phyloP scores from a whole-genome alignment of 345 rosid genomes.

The Syzygium oleosum region DNA sequence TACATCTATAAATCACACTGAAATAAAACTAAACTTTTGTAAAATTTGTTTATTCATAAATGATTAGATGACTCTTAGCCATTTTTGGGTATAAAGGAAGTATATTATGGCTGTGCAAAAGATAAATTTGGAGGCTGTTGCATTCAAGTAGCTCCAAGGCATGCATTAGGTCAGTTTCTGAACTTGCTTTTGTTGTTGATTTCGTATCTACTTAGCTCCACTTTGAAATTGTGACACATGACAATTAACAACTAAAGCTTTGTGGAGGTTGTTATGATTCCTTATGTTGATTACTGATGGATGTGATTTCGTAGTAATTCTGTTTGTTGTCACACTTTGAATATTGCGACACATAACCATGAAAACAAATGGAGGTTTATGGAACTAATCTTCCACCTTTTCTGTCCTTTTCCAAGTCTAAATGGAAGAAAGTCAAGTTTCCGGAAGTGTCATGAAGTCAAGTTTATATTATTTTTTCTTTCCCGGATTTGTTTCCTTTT shows the following conservation, averaged over 20 bases:
- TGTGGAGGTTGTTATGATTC: not conserved
- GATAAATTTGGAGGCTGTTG: not conserved
- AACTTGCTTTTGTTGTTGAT: not conserved
- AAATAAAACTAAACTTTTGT: not conserved
- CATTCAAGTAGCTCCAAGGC: not conserved
- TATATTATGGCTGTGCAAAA: not conserved
- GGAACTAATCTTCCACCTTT: too few relatives aligned
- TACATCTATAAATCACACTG: not conserved
- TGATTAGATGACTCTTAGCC: not conserved
- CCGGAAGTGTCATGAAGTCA: too few relatives aligned
- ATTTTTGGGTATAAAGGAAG: not conserved
- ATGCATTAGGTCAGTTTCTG: not conserved
- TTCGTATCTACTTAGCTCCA: not conserved
- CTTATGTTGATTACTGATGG: too few relatives aligned
- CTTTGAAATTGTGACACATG: not conserved
- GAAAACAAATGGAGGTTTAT: too few relatives aligned
- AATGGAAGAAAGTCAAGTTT: too few relatives aligned
- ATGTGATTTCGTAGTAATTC: too few relatives aligned
- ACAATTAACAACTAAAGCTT: not conserved
- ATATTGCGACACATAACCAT: rapidly evolving
- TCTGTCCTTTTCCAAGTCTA: too few relatives aligned
- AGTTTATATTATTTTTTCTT: too few relatives aligned
- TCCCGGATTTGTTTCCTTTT: too few relatives aligned
- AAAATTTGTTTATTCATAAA: too few relatives aligned
- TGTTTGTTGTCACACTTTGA: not conserved